These are phyloP conservation scores for Aspergillus novoparasiticus DNA, from an alignment of 2,329 filamentous ascomycete species.

Conservation along the genomic window DNA sequence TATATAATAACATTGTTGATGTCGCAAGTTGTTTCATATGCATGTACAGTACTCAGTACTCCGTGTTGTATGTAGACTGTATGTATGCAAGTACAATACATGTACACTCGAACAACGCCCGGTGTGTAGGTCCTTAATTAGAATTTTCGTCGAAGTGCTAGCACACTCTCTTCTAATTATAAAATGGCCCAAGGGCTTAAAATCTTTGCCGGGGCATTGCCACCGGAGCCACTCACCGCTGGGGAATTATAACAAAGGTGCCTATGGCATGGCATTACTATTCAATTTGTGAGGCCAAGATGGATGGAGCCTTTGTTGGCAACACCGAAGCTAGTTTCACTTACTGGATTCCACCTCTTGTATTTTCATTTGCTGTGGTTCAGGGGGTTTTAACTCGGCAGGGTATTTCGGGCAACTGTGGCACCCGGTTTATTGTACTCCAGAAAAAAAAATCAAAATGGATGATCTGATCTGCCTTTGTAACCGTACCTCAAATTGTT, in stretches of 20 bases:
- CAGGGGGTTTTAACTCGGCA: neutral
- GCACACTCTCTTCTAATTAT: neutral
- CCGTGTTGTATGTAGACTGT: neutral
- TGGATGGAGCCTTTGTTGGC: conserved; percentile 5
- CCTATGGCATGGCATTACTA: neutral
- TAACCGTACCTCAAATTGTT: neutral
- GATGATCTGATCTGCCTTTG: neutral
- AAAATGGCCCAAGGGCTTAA: neutral
- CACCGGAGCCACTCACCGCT: neutral
- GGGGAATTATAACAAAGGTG: neutral
- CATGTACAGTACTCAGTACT: neutral
- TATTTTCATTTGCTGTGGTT: neutral
- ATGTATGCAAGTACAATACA: neutral
- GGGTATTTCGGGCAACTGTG: neutral
- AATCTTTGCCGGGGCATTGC: neutral
- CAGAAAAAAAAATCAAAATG: neutral
- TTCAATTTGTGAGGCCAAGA: neutral
- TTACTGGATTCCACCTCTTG: neutral
- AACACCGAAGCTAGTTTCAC: conserved; percentile 1
- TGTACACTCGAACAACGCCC: neutral
- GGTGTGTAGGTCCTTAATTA: neutral
- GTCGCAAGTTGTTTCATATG: neutral
- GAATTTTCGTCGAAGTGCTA: neutral
- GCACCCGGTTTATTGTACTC: neutral
- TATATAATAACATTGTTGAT: neutral